Conservation (phyloP, 768 basidiomycete species). For the Cystofilobasidium capitatum region DNA sequence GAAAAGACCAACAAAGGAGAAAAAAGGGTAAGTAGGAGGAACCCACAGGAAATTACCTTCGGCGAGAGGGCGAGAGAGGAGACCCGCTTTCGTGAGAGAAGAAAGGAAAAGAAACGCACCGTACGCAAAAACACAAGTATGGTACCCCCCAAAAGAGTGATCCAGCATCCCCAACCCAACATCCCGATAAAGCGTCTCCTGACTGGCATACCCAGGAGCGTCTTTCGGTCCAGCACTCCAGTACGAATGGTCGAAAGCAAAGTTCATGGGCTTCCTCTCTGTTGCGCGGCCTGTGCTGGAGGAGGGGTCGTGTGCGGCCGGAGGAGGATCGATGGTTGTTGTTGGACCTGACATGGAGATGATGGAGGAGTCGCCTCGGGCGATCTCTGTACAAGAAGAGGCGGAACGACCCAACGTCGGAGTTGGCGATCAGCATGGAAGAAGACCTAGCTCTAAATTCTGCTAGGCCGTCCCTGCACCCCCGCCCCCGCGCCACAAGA, state of each 20-base stretch:
- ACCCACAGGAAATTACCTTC: no score
- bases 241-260: constrained; percentile 24
- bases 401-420: not conserved
- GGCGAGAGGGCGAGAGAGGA: no score
- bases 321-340: constrained; percentile 23
- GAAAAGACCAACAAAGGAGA: not conserved
- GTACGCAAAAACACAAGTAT: constrained; percentile 93
- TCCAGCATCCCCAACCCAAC: constrained; percentile 87
- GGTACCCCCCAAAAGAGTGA: constrained; percentile 91
- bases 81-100: no score
- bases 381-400: constrained; percentile 54
- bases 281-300: constrained; percentile 47
- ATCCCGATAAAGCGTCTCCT: constrained; percentile 89
- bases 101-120: no score
- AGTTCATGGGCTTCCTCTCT: constrained; percentile 59
- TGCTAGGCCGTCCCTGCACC: no score
- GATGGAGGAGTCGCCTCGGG: constrained; percentile 83
- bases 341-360: constrained; percentile 55
- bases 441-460: no score
- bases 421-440: not conserved
- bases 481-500: no score
- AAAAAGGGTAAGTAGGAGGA: not conserved
- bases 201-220: constrained; percentile 82
- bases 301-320: constrained; percentile 2
- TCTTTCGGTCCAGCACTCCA: constrained; percentile 18